Base-by-base conservation (phyloP, 2,329 filamentous ascomycete genomes). In the Stylonectria norvegica region DNA sequence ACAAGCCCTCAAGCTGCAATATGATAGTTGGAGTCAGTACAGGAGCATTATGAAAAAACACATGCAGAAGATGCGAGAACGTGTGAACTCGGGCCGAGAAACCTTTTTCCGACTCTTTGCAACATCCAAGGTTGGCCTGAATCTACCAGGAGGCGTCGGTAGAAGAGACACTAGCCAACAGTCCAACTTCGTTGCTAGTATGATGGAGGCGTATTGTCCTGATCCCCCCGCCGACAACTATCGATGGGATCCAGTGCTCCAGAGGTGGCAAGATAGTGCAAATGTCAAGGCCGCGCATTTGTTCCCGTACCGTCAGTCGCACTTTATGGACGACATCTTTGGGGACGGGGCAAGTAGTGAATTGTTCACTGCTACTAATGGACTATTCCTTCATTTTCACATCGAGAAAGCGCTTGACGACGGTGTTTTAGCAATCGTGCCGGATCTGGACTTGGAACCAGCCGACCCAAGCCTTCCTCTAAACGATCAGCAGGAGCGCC, bases 291-390 rank as follows among this genome's bases (percentile, higher is more conserved):
- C 34, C 8, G 34, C 20, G 3, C 28, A 42, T 14, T 16, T 42
- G 5, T 42, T 17, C 19, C 29, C 34, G 2, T 42, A 34, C 27
- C 3, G 9, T 3, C 39, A 42, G 17, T 14, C 5, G 10, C 5
- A 20, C 2, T 5, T 4, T 5, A 42, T 42, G 39, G 33, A 36
- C 12, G 22, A 25, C n/a, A 42, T 42, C n/a, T 42, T 42, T 20
- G 39, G 34, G 5, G 12, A 33, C 8, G 39, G 34, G 7, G 20
- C 34, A 3, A 3, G 2, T 3, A 7, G 5, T 3, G 39, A 42
- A 12, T 14, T 42, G 14, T 42, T 36, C 17, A 17, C 15, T 6
- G 27, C 34, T 5, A 1, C 33, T 11, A 42, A 42, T 20, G 39
- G 39, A 1, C 27, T 42, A 2, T 42, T 42, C 11, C 28, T 42